Evolutionary conservation across 2,329 filamentous ascomycete genomes (phyloP).

Genomic region (Calonectria pteridis): DNA sequence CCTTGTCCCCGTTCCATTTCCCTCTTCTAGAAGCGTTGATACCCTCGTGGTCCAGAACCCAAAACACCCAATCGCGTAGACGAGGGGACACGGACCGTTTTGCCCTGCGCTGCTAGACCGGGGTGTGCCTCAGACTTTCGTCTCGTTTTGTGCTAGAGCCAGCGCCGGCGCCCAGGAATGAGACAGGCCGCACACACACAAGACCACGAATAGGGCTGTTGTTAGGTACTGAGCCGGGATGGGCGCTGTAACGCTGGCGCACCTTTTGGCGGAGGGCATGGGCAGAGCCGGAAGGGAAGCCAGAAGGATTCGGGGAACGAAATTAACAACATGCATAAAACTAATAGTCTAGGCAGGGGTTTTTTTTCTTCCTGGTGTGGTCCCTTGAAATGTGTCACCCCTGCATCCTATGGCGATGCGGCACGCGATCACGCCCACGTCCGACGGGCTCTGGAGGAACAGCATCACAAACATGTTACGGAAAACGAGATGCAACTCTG

Average conservation of each 20-base stretch:
- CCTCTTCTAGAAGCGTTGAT: background rate
- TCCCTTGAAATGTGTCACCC: background rate
- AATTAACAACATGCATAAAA: conserved; percentile 7
- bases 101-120: background rate
- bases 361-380: background rate
- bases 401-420: background rate
- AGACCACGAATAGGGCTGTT: background rate
- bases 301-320: background rate
- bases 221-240: background rate
- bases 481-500: background rate
- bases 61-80: background rate
- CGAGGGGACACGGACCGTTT: background rate
- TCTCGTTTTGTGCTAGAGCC: conserved; percentile 4
- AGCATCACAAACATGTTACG: background rate
- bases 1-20: background rate
- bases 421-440: background rate
- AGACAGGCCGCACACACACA: background rate
- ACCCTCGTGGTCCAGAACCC: background rate
- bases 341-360: background rate
- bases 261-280: background rate
- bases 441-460: background rate
- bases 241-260: background rate
- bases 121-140: conserved; percentile 8
- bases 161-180: background rate
- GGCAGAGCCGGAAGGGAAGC: background rate